Evolutionary conservation across 352 stramenopile genomes (phyloP), one percentile per base, ranked within the genome.

Genomic region (Pythium chondricola): DNA sequence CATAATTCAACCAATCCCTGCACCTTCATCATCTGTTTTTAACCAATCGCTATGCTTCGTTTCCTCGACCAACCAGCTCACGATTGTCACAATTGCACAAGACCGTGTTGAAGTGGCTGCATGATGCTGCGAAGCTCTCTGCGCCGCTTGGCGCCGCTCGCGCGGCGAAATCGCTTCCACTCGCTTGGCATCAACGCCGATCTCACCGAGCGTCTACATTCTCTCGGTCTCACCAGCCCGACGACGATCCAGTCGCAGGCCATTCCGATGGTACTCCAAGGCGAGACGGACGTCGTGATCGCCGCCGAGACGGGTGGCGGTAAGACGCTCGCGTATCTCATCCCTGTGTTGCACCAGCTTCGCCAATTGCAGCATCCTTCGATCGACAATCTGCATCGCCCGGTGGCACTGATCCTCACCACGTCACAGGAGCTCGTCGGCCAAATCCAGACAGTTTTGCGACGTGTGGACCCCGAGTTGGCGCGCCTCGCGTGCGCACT

Each of bases 311-410:
- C 95, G 0, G 95, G 95, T 35, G 87, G 72, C 45, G 94, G 94
- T 43, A 99, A 99, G 67, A 99, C 95, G 26, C 71, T 99, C 38
- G 81, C 93, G 9, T 99, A 98, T 64, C 49, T 98, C 3, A 50
- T 99, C 36, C 94, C 95, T 3, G 63, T 98, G 50, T 52, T 98
- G 24, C 69, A 93, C 43, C 65, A 73, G 27, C 57, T 77, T 17
- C 55, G 67, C 20, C 26, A 52, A n/a, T 58, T 69, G 22, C 47
- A 65, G 33, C 32, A 84, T 39, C 47, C 62, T 0, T n/a, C n/a
- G n/a, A 20, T 65, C n/a, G 47, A 55, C 7, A 42, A 69, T 10
- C 67, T 85, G 26, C 69, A 68, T 10, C 64, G 72, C 8, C 81
- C 78, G 4, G 63, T 77, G 27, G 77, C 53, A 18, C 59, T 97